Evolutionary conservation across 2,329 filamentous ascomycete species (phyloP), one percentile per base, ranked within the genome.

Genomic region (Pyrenophora tritici-repentis): DNA sequence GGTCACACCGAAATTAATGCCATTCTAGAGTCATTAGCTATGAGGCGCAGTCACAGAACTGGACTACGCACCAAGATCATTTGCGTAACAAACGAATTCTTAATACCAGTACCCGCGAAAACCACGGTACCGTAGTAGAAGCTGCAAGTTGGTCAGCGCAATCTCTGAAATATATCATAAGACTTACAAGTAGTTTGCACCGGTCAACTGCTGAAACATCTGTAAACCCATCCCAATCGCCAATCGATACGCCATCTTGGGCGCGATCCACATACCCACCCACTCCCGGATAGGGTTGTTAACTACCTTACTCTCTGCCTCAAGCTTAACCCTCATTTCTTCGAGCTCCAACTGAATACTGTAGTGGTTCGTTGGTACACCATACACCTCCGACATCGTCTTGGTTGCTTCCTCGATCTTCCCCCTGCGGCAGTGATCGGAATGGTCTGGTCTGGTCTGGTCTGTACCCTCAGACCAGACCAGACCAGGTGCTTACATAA

Each of bases 121-220:
- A 79, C 73, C 1, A 71, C 71, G 1, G 75, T 77, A 3, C 76
- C 76, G 43, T 78, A 79, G 65, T 78, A 78, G 71, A 87, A 87
- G 37, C 48, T 51, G 32, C 20, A 2, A 6, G 20, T n/a, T 26
- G 10, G 33, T 51, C 13, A 51, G 33, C 12, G 13, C 33, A 1
- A 9, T 10, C 8, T 31, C 10, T 10, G 3, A 2, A 12, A 10
- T 3, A n/a, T 10, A 12, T 6, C 5, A 4, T 9, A 6, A 6
- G 13, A 14, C 49, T 37, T 33, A 51, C 48, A 59, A 57, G 73
- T 84, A 87, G 12, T 62, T 54, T 10, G 58, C 56, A 16, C 86
- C 86, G 2, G 85, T 88, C 6, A 89, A 75, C 67, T 89, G 86
- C 69, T 88, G 85, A 12, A 85, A 81, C 42, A 83, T 81, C 70